Conservation (phyloP, 192 early-diverging fungal genomes). For the Obelidium mucronatum region DNA sequence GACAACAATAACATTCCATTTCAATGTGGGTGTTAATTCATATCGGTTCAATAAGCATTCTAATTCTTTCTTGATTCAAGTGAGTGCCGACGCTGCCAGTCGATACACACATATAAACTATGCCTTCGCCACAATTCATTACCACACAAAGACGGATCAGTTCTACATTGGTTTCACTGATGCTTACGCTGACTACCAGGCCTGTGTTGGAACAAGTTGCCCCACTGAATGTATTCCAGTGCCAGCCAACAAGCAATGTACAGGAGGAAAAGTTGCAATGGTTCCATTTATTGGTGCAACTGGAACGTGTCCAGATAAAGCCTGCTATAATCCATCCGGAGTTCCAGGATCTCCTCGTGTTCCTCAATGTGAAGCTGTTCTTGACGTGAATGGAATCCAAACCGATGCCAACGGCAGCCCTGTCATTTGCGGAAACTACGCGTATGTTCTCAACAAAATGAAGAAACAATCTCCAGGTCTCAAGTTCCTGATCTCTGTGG, state of each 20-base stretch:
- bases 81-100: too few relatives aligned
- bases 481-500: slow-evolving; percentile 39
- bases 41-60: too few relatives aligned
- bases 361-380: slow-evolving; percentile 22
- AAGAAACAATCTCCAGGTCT: neutral
- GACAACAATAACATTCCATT: slow-evolving; percentile 11
- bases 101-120: slow-evolving; percentile 75
- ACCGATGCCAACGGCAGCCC: slow-evolving; percentile 31
- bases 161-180: slow-evolving; percentile 34
- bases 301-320: slow-evolving; percentile 20
- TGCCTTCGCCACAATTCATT: slow-evolving; percentile 61
- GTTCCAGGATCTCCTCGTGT: slow-evolving; percentile 9
- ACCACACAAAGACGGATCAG: slow-evolving; percentile 24
- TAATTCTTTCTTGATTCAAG: too few relatives aligned
- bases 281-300: slow-evolving; percentile 26
- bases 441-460: slow-evolving; percentile 23
- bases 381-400: slow-evolving; percentile 15
- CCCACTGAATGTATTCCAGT: slow-evolving; percentile 21
- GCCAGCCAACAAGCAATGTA: slow-evolving; percentile 12
- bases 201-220: slow-evolving; percentile 18
- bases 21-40: neutral
- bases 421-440: slow-evolving; percentile 28
- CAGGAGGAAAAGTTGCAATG: slow-evolving; percentile 15
- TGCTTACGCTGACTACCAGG: slow-evolving; percentile 30
- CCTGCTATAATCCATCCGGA: slow-evolving; percentile 24